phyloP scores from a whole-genome alignment of 306 rosid species.

The Delonix regia region DNA sequence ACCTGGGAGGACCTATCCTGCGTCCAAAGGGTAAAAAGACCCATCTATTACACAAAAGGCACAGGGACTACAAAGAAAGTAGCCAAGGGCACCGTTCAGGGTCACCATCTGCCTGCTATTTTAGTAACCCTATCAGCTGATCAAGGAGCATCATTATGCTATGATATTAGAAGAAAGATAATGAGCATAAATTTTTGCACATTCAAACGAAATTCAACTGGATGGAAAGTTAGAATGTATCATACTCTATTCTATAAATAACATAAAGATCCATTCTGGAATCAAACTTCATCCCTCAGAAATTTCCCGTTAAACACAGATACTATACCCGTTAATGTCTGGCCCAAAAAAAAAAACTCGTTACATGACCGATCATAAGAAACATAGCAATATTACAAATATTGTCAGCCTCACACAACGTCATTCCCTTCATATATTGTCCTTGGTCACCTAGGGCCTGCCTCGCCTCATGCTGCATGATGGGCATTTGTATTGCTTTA shows the following conservation, averaged over 20 bases:
- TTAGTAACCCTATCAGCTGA: background rate
- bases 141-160: background rate
- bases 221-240: slow-evolving; percentile 16
- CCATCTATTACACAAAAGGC: no score
- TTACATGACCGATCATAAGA: slow-evolving; percentile 39
- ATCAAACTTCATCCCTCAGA: slow-evolving; percentile 44
- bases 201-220: slow-evolving; percentile 36
- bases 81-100: background rate
- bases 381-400: slow-evolving; percentile 37
- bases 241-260: slow-evolving; percentile 31
- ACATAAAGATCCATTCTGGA: slow-evolving; percentile 35
- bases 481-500: slow-evolving; percentile 91
- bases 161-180: background rate
- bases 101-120: background rate
- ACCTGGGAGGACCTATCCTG: no score
- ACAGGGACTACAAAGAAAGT: no score
- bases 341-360: no score
- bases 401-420: slow-evolving; percentile 46
- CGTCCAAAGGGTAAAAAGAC: no score
- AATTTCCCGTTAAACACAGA: slow-evolving; percentile 47
- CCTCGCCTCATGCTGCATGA: slow-evolving; percentile 73
- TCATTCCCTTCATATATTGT: slow-evolving; percentile 14
- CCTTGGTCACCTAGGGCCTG: slow-evolving; percentile 56
- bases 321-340: slow-evolving; percentile 39
- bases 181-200: background rate